Percentiles rank a stretch among this genome's conserved stretches.
phyloP scores from a whole-genome alignment of 371 early-diverging fungal genomes.

The Mucor irregularis region DNA sequence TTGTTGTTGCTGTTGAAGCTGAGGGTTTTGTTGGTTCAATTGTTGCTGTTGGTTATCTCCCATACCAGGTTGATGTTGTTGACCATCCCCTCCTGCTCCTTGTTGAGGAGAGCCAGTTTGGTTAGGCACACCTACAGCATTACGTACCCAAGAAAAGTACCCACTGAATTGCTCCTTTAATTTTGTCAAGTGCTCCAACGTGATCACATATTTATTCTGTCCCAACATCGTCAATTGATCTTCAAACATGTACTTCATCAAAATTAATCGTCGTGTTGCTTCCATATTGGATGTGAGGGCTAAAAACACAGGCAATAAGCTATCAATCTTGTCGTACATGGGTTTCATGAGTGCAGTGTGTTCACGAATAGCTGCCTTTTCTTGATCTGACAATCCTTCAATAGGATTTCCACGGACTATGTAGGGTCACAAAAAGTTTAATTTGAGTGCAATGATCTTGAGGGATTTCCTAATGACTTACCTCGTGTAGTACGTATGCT shows the following conservation, averaged over 20 bases:
- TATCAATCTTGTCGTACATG: conserved; percentile 49
- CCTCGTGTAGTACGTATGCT: conserved; percentile 46
- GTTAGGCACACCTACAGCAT: conserved; percentile 31
- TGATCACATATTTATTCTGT: conserved; percentile 52
- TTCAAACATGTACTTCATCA: conserved; percentile 65
- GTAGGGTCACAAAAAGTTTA: background rate
- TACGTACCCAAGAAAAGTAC: conserved; percentile 50
- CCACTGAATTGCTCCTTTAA: conserved; percentile 52
- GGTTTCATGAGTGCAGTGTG: conserved; percentile 42
- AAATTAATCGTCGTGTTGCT: conserved; percentile 48
- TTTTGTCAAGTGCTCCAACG: conserved; percentile 44
- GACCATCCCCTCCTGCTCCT: background rate
- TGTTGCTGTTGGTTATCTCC: conserved; percentile 17
- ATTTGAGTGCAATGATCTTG: background rate
- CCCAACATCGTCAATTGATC: conserved; percentile 54
- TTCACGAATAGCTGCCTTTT: conserved; percentile 52
- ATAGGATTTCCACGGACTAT: conserved; percentile 38
- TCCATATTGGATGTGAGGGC: conserved; percentile 43
- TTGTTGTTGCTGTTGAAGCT: conserved; percentile 1
- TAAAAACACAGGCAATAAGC: conserved; percentile 49
- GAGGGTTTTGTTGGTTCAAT: conserved; percentile 14
- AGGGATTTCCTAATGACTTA: background rate
- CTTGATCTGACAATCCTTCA: conserved; percentile 47
- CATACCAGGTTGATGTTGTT: background rate
- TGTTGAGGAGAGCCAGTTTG: conserved; percentile 1